Percentiles rank a stretch among this genome's conserved stretches.
phyloP scores from a whole-genome alignment of 2,329 filamentous ascomycete species.

The Hymenotorrendiella dingleyae region DNA sequence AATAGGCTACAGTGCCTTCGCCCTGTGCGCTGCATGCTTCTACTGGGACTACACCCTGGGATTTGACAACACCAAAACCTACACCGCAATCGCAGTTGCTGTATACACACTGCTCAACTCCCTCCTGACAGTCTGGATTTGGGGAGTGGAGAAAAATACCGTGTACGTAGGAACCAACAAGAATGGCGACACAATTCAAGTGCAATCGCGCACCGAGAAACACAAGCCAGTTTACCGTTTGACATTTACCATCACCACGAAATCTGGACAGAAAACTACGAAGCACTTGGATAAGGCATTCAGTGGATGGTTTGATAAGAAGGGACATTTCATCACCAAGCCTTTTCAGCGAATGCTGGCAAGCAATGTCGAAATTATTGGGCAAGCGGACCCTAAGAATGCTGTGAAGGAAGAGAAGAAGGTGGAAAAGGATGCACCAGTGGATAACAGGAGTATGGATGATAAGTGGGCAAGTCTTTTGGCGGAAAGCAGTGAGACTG shows the following conservation, averaged over 20 bases:
- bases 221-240: conserved; percentile 77
- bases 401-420: conserved; percentile 32
- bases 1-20: conserved; percentile 77
- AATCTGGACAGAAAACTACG: conserved; percentile 9
- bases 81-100: conserved; percentile 72
- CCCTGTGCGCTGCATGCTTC: conserved; percentile 77
- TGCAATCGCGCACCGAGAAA: conserved; percentile 70
- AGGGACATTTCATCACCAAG: conserved; percentile 64
- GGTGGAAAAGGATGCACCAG: conserved; percentile 13
- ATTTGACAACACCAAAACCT: conserved; percentile 79
- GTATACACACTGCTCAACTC: conserved; percentile 76
- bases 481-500: conserved; percentile 25
- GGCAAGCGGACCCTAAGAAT: conserved; percentile 57
- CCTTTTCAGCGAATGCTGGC: conserved; percentile 78
- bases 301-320: conserved; percentile 68
- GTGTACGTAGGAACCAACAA: conserved; percentile 71
- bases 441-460: conserved; percentile 23
- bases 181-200: conserved; percentile 66
- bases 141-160: conserved; percentile 71
- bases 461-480: conserved; percentile 28
- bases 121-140: conserved; percentile 77
- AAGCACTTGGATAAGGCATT: conserved; percentile 54
- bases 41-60: conserved; percentile 86
- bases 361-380: conserved; percentile 59
- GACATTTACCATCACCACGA: conserved; percentile 48